Percentiles rank a stretch among this genome's conserved stretches.
Evolutionary conservation across 495 filamentous ascomycete genomes (phyloP).

Genomic region (Podospora conica): DNA sequence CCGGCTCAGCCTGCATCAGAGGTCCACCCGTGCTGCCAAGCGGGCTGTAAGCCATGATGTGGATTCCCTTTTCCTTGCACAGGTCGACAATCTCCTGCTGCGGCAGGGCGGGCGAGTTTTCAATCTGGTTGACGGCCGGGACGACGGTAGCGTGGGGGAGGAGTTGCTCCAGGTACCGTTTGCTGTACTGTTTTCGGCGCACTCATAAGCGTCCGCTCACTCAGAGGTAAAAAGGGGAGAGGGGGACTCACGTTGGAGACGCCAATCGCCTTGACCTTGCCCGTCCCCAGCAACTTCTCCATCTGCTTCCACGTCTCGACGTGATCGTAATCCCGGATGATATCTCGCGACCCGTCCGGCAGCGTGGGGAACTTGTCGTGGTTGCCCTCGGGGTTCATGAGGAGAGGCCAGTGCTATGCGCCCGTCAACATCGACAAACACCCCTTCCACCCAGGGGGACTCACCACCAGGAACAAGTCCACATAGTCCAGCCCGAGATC

Average conservation of each 20-base stretch:
- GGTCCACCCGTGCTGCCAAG: slow-evolving; percentile 74
- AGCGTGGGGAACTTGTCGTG: slow-evolving; percentile 70
- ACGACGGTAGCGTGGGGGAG: slow-evolving; percentile 57
- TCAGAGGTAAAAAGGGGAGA: neutral
- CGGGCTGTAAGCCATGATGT: slow-evolving; percentile 70
- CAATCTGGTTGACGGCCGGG: slow-evolving; percentile 88
- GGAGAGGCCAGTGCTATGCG: slow-evolving; percentile 65
- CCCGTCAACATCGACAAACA: slow-evolving; percentile 17
- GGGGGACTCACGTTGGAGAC: slow-evolving; percentile 55
- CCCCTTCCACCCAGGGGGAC: neutral
- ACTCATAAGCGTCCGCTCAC: neutral
- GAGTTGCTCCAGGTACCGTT: slow-evolving; percentile 64
- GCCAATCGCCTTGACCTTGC: slow-evolving; percentile 71
- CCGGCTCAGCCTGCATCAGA: slow-evolving; percentile 59
- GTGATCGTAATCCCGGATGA: slow-evolving; percentile 58
- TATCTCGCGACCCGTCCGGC: slow-evolving; percentile 62
- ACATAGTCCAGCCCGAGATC: slow-evolving; percentile 71
- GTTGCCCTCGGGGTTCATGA: slow-evolving; percentile 75
- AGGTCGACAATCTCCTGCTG: slow-evolving; percentile 80
- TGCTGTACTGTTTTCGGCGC: slow-evolving; percentile 48
- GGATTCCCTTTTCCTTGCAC: slow-evolving; percentile 66
- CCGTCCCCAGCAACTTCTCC: slow-evolving; percentile 61
- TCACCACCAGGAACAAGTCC: slow-evolving; percentile 62
- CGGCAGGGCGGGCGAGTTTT: slow-evolving; percentile 79
- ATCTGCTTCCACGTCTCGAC: slow-evolving; percentile 73